Evolutionary conservation across 2,329 filamentous ascomycete species (phyloP), one percentile per base, ranked within the genome.

Genomic region (Ambrosiella xylebori): DNA sequence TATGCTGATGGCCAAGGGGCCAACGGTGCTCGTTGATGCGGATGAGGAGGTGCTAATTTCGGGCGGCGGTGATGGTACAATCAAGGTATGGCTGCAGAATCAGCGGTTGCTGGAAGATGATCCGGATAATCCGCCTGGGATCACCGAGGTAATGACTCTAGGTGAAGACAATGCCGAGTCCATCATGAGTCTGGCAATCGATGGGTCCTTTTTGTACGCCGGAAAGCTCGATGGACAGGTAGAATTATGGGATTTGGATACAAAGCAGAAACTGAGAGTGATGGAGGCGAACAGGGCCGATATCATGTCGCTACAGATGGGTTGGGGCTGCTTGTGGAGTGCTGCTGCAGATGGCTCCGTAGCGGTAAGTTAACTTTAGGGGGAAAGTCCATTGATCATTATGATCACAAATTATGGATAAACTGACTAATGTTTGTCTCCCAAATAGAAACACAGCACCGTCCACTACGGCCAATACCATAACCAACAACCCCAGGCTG

Each of bases 181-280:
- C 0, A 77, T 84, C 11, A 73, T 96, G 60, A 93, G 88, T 0
- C 76, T 98, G 56, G 84, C 87, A 4, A 78, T 95, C 2, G 90
- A 97, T 62, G 89, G 88, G 0, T 90, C 89, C 0, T 94, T 98
- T 63, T 76, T 98, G 3, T 98, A 97, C 67, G 88, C 86, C 60
- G 93, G 93, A 52, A 86, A 94, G 64, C 79, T 89, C 0, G 83
- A 87, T 44, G 94, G 93, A 19, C 80, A 95, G 55, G 81, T 98
- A 61, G 91, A 97, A 67, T 80, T 98, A 9, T 98, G 94, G 91
- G 94, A 98, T 67, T 76, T 98, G 12, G 91, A 97, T 67, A 97
- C 93, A 0, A 83, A 85, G 57, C 93, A 98, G 70, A 83, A 93
- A 54, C 77, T 98, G 50, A 79, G 93, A 59, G 89, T 88, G 15